Percentiles rank a stretch among this genome's conserved stretches.
Evolutionary conservation across 106 monocot species (phyloP).

Genomic region (Phalaenopsis equestris): DNA sequence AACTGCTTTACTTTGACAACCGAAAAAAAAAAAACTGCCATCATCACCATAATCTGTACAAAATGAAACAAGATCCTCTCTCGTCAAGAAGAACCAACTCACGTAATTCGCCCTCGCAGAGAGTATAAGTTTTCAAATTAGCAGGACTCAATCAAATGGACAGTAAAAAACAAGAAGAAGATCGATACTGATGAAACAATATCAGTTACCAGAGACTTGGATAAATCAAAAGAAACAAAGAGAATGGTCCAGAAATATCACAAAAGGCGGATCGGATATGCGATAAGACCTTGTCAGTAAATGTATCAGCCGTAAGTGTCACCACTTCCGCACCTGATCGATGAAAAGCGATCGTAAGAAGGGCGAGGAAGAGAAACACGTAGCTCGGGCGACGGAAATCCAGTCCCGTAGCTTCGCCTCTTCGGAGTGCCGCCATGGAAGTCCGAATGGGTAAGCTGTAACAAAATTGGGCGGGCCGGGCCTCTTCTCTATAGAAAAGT

Average conservation of each 20-base stretch:
- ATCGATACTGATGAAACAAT: neutral
- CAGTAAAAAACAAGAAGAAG: neutral
- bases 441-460: neutral
- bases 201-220: neutral
- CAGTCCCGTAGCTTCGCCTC: neutral
- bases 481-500: neutral
- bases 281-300: slow-evolving; percentile 72
- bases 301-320: slow-evolving; percentile 75
- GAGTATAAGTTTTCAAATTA: neutral
- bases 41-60: neutral
- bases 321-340: slow-evolving; percentile 46
- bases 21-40: neutral
- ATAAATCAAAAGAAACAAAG: no score
- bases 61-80: neutral
- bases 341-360: slow-evolving; percentile 14
- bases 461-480: neutral
- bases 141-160: neutral
- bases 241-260: neutral
- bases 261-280: neutral
- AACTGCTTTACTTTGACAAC: no score
- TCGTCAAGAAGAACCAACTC: neutral
- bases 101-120: neutral
- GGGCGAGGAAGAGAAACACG: neutral
- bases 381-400: neutral
- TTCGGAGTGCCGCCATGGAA: neutral